Evolutionary conservation across 2,329 filamentous ascomycete genomes (phyloP), one percentile per base, ranked within the genome.

Genomic region (Fusarium newnesense): DNA sequence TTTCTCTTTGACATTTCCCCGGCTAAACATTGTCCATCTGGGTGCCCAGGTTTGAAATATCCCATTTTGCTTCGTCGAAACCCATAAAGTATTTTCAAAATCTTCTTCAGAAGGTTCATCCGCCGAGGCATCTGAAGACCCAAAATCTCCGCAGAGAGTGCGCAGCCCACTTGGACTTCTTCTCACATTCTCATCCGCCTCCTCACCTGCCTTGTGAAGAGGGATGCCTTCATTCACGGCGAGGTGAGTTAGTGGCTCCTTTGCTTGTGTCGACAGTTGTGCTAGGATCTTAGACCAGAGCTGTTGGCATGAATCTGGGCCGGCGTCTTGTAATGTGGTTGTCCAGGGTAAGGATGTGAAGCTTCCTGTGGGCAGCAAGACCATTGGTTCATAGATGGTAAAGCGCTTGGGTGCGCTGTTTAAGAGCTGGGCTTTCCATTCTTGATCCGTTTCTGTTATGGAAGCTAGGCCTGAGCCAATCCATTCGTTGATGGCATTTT

Each of bases 1-100:
- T 80, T 98, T 98, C 82, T 98, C 96, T 57, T 91, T 93, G 67
- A 98, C 86, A 81, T 98, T 98, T 7, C 96, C 95, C 3, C 95
- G 89, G 70, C 92, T 95, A 81, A 98, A 98, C 95, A 98, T 98
- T 32, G 95, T 97, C 86, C 94, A 95, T 2, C 91, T 83, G 19
- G 96, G 96, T 2, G 95, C 93, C 95, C 95, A 98, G 4, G 88
- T 91, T 83, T 98, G 96, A 40, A 85, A 83, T 65, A 98, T 93
- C 5, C 92, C 93, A 78, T 94, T 94, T 80, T 97, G 95, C 59
- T 87, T 89, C 9, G 92, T 91, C 18, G 87, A 88, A 2, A 93
- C 93, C 96, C 96, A 98, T 70, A 97, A 89, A 0, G 94, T 92
- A 2, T 80, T 65, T 2, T 85, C 80, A 66, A 97, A 93, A 77